Evolutionary conservation across 176 grass and related monocot genomes (phyloP).

Genomic region (Eremochloa ophiuroides): DNA sequence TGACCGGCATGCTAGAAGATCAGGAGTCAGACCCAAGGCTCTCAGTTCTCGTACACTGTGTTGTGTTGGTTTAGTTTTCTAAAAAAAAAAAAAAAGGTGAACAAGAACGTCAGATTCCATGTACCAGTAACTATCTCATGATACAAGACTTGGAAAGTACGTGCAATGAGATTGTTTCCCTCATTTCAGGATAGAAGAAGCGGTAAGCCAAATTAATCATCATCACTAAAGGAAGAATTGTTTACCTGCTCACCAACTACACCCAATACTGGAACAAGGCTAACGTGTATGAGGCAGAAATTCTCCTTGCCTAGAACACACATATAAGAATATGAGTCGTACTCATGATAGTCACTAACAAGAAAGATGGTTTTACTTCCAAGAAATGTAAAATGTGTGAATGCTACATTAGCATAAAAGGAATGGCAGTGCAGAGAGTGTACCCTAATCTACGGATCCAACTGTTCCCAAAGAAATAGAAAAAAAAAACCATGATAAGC

Average conservation of each 20-base stretch:
- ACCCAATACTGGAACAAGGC: slow-evolving; percentile 88
- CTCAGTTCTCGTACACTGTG: slow-evolving; percentile 95
- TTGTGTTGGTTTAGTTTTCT: slow-evolving; percentile 99
- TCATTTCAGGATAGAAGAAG: background rate
- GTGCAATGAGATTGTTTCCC: background rate
- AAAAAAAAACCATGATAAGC: background rate
- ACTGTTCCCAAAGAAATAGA: slow-evolving; percentile 6
- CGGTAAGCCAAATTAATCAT: background rate
- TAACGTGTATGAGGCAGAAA: slow-evolving; percentile 98
- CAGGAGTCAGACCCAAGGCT: slow-evolving; percentile 91
- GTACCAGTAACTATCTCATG: background rate
- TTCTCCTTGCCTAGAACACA: slow-evolving; percentile 79
- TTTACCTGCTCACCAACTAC: slow-evolving; percentile 99
- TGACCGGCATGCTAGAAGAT: slow-evolving; percentile 92
- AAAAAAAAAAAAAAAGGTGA: slow-evolving; percentile 35
- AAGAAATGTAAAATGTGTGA: background rate
- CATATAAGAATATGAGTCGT: slow-evolving; percentile 6
- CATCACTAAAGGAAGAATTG: slow-evolving; percentile 28
- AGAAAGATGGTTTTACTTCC: background rate
- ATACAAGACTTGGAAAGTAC: slow-evolving; percentile 1
- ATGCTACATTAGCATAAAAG: slow-evolving; percentile 1
- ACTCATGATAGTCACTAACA: background rate
- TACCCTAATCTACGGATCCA: background rate
- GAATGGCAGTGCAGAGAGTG: background rate
- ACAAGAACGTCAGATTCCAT: background rate